A percentile compares a stretch with the other conserved stretches of the same genome.
Evolutionary conservation across 176 grass and related monocot genomes (phyloP).

Genomic region (Neostapfia colusana): DNA sequence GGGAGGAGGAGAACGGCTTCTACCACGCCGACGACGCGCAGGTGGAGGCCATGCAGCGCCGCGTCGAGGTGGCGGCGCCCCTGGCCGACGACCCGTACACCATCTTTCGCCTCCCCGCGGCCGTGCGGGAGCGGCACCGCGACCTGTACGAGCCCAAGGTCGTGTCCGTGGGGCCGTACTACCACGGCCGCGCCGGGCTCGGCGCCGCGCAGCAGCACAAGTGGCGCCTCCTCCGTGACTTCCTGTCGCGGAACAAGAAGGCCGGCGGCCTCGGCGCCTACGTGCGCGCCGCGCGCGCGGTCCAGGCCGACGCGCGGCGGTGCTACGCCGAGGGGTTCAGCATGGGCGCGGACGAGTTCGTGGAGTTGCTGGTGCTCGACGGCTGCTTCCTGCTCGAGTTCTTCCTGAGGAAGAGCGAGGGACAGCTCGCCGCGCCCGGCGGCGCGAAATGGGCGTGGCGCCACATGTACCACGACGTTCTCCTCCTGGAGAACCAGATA

Average conservation of each 20-base stretch:
- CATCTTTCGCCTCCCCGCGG: constrained; percentile 52
- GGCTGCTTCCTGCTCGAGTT: constrained; percentile 59
- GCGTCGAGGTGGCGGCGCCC: constrained; percentile 33
- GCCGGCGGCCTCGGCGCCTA: constrained; percentile 11
- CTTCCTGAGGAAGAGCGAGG: constrained; percentile 47
- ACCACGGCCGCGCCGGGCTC: constrained; percentile 42
- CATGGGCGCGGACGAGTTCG: constrained; percentile 34
- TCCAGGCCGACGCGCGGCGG: constrained; percentile 40
- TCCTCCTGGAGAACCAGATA: constrained; percentile 53
- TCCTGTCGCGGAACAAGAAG: constrained; percentile 16
- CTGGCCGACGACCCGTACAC: constrained; percentile 41
- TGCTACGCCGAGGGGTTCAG: constrained; percentile 50
- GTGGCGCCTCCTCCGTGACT: constrained; percentile 53
- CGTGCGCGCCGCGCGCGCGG: constrained; percentile 42
- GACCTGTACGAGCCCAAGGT: constrained; percentile 54
- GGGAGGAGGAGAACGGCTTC: constrained; percentile 19
- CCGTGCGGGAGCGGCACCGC: constrained; percentile 53
- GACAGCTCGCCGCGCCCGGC: constrained; percentile 41
- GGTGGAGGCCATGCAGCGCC: constrained; percentile 55
- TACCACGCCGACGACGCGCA: constrained; percentile 39
- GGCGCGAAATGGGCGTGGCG: constrained; percentile 59
- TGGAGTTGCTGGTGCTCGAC: constrained; percentile 56
- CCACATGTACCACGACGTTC: constrained; percentile 54
- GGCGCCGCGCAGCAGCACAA: constrained; percentile 51
- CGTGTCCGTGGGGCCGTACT: constrained; percentile 48